These are phyloP conservation scores for Lasiodiplodia theobromae DNA, from an alignment of 2,329 filamentous ascomycete species.

Conservation along the genomic window DNA sequence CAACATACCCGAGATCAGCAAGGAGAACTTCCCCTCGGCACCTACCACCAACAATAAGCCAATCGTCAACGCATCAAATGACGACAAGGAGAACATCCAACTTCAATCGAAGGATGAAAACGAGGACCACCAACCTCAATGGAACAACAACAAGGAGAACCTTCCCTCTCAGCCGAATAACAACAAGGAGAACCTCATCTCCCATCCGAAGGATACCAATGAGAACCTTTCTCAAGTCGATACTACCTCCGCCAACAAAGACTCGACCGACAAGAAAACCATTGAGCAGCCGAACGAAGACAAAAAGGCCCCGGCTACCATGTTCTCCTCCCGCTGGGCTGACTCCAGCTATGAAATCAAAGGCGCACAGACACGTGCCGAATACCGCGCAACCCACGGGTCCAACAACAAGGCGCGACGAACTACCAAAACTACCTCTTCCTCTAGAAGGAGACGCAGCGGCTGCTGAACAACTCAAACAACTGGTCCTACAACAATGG, in stretches of 20 bases:
- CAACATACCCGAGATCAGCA: neutral
- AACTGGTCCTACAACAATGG: neutral
- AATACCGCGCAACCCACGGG: neutral
- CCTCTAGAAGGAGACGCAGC: too few relatives aligned
- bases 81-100: neutral
- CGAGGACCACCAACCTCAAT: neutral
- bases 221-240: too few relatives aligned
- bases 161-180: too few relatives aligned
- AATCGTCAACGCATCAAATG: neutral
- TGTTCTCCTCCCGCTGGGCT: slow-evolving; percentile 13
- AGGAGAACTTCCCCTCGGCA: neutral
- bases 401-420: neutral
- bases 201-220: too few relatives aligned
- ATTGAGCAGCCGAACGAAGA: neutral
- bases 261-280: neutral
- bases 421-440: neutral
- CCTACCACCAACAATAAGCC: neutral
- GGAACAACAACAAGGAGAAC: neutral
- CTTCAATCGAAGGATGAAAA: neutral
- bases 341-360: neutral
- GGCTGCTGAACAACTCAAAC: neutral
- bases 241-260: neutral
- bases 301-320: neutral
- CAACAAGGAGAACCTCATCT: too few relatives aligned
- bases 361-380: neutral